Percentiles rank a stretch among this genome's conserved stretches.
Evolutionary conservation across 1,284 basidiomycete species (phyloP).

Genomic region (Sanghuangporus sanghuang): DNA sequence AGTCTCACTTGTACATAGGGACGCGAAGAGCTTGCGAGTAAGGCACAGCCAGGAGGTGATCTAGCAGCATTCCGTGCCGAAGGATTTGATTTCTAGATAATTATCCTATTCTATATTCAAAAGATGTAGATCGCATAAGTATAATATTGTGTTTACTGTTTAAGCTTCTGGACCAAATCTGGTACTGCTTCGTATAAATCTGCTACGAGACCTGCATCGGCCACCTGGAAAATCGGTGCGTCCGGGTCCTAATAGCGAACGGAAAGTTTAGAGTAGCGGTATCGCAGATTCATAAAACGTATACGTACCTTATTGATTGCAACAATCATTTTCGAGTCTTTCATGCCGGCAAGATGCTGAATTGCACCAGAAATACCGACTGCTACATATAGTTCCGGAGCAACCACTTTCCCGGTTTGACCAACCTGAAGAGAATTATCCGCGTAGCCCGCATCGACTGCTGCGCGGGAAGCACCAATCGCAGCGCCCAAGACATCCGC

Average conservation of each 20-base stretch:
- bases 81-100: constrained; percentile 75
- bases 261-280: background rate
- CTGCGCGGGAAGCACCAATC: constrained; percentile 95
- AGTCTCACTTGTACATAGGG: constrained; percentile 27
- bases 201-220: constrained; percentile 91
- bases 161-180: constrained; percentile 80
- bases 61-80: constrained; percentile 69
- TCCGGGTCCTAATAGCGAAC: constrained; percentile 72
- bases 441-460: constrained; percentile 97
- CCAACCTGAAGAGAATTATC: constrained; percentile 99
- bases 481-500: constrained; percentile 93
- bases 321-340: constrained; percentile 97
- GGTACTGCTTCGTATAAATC: constrained; percentile 90
- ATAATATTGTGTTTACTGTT: constrained; percentile 35
- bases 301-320: constrained; percentile 88
- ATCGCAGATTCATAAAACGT: background rate
- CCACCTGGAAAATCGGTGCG: constrained; percentile 99
- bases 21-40: constrained; percentile 43
- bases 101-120: background rate
- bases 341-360: constrained; percentile 99
- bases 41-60: constrained; percentile 37
- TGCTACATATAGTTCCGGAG: constrained; percentile 94
- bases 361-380: constrained; percentile 98
- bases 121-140: background rate
- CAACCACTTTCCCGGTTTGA: constrained; percentile 96